phyloP scores from a whole-genome alignment of 306 rosid species.

The Cucurbita maxima region DNA sequence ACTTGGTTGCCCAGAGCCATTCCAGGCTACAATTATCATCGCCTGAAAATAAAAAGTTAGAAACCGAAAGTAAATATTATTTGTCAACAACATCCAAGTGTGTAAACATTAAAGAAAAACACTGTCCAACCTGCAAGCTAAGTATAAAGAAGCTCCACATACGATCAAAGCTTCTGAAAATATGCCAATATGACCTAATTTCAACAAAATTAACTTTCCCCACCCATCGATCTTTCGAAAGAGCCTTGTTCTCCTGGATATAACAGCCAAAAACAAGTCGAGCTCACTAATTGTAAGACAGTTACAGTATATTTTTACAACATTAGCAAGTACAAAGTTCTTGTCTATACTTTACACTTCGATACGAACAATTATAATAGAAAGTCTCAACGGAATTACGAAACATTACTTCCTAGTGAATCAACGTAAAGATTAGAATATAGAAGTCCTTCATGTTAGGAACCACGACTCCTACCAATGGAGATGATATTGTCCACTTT shows the following conservation, averaged over 20 bases:
- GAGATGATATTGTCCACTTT: too few species aligned
- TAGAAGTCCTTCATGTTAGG: too few species aligned
- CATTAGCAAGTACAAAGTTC: neutral
- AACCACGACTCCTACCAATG: too few species aligned
- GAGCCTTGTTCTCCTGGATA: slow-evolving; percentile 53
- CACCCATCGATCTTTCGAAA: slow-evolving; percentile 59
- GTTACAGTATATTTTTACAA: neutral
- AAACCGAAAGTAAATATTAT: neutral
- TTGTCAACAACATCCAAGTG: neutral
- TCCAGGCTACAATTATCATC: slow-evolving; percentile 95
- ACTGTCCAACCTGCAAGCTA: slow-evolving; percentile 62
- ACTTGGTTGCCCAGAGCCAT: slow-evolving; percentile 66
- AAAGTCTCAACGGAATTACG: neutral
- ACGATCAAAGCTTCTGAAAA: slow-evolving; percentile 95
- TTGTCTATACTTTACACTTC: neutral
- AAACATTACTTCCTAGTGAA: neutral
- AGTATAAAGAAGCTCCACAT: slow-evolving; percentile 94
- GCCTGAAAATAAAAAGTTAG: slow-evolving; percentile 30
- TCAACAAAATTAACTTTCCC: slow-evolving; percentile 94
- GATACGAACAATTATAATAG: neutral
- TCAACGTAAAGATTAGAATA: neutral
- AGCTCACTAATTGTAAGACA: neutral
- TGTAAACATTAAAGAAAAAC: neutral
- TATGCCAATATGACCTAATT: slow-evolving; percentile 91
- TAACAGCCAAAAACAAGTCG: neutral